Evolutionary conservation across 768 basidiomycete genomes (phyloP), one percentile per base, ranked within the genome.

Genomic region (Floccularia luteovirens): DNA sequence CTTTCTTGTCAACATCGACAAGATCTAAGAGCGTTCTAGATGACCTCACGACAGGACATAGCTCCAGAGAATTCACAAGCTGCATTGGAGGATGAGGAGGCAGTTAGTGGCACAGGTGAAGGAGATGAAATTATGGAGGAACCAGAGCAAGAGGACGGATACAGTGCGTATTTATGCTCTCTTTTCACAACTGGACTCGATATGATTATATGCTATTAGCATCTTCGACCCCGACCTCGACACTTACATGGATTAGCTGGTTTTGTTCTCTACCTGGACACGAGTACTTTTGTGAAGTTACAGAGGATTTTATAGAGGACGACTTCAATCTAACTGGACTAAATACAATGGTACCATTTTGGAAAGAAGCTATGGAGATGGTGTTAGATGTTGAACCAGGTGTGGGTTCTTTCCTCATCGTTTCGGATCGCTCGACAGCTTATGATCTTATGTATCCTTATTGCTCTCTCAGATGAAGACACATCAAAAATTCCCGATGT

Each of bases 341-440:
- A 58, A 94, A 92, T 55, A 75, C 76, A 23, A 82, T 93, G 82
- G 96, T 98, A 13, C 96, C 96, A 5, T 99, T 99, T 59, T 99
- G 94, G 91, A 98, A 97, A 60, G 96, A 99, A 60, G 96, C 96
- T 32, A 88, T 99, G 84, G 96, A 99, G 67, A 99, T 99, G 96
- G 91, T 99, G 12, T 64, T 99, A 49, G 96, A 99, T 64, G 94
- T 98, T 39, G 96, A 99, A 64, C 91, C 96, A 70, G 92, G 94
- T 93, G 58, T 60, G 82, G 48, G 49, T 53, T 54, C 47, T 48
- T 53, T 8, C 10, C 8, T 28, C 14, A 28, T 14, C 27, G 14
- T 30, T 31, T 43, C 39, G 35, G 31, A 14, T n/a, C 40, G 23
- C 36, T 41, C 34, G 5, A 13, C 37, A n/a, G 19, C 13, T 42